Base-by-base conservation (phyloP, 225 moss, liverwort and hornwort species). In the Marchantia polymorpha region DNA sequence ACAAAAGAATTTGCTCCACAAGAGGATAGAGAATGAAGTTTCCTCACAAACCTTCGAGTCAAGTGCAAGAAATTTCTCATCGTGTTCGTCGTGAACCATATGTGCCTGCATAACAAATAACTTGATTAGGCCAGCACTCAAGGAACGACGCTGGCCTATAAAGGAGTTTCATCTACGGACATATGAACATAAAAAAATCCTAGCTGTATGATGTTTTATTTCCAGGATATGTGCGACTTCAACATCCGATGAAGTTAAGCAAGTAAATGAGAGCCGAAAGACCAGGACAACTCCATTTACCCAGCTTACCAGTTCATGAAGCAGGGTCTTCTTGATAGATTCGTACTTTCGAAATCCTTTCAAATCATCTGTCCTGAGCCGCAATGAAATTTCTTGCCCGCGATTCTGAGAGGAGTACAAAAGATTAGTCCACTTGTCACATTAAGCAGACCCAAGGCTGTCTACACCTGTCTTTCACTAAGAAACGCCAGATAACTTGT, bases 41-140 rank as follows among this genome's bases (percentile, higher is more conserved):
- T n/a, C 7, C 10, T 64, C 68, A 64, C 75, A 31, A 20, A 96
- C 96, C 96, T 92, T 90, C 70, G 88, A 93, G 67, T 93, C 91
- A 39, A 99, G 67, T 23, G 93, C 90, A 71, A 89, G 89, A 66
- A 99, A 99, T 1, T 90, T 82, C 79, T 91, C 95, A 61, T 99
- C 99, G 70, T 99, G 99, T 53, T 95, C 99, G 73, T 99, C 99
- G 83, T 99, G 93, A 51, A 95, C 92, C 95, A 99, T 99, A 75
- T 99, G 99, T 20, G 95, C 92, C 94, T 96, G 89, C 83, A 89
- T 59, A 54, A 16, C 0, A 6, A 14, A 64, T 8, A 17, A 7
- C 16, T 30, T 59, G 6, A 58, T 55, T 52, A 20, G 23, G 8
- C 1, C 29, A n/a, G n/a, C n/a, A n/a, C n/a, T n/a, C n/a, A n/a